Evolutionary conservation across 2,329 filamentous ascomycete genomes (phyloP), one percentile per base, ranked within the genome.

Genomic region (Aschersonia sp.): DNA sequence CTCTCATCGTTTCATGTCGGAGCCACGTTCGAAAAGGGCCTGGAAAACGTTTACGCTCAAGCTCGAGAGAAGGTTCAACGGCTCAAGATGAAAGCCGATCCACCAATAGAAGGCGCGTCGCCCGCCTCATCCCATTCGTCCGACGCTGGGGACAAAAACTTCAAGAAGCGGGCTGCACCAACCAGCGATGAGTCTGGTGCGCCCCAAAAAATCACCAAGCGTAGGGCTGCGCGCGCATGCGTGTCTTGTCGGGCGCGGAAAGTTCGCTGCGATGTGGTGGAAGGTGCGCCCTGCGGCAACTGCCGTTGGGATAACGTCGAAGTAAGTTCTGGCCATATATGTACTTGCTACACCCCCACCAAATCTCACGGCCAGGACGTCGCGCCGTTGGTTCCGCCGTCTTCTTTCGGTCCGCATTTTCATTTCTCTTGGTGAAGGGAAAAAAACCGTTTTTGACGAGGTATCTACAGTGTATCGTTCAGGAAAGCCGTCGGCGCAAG

Each of bases 261-360:
- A 64, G 89, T 96, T 42, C 79, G 89, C 49, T 96, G 89, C 69
- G 89, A 96, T 68, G 88, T 95, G 49, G 87, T 92, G 50, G 87
- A 94, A 64, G 83, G 84, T 45, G 83, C 83, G 42, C 87, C 87
- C 1, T 94, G 87, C 64, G 88, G 85, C 48, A 94, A 94, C 65
- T 94, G 87, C 67, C 75, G 85, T 53, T 78, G 85, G 68, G 84
- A 87, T 63, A 81, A 85, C 60, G 82, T 87, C 50, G 81, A 86
- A 60, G 64, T 67, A 59, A 46, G 63, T 51, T 42, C 46, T 39
- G n/a, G 12, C 35, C 35, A 39, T 9, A 8, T 39, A 39, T 10
- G 2, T 39, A 10, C 35, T 39, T 22, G 22, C 22, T 22, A 2
- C 22, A 2, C 22, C 2, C 22, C 22, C 22, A 22, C 22, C 22